A percentile compares a stretch with the other conserved stretches of the same genome.
phyloP scores from a whole-genome alignment of 75 land plant genomes.

The Cunninghamia lanceolata region DNA sequence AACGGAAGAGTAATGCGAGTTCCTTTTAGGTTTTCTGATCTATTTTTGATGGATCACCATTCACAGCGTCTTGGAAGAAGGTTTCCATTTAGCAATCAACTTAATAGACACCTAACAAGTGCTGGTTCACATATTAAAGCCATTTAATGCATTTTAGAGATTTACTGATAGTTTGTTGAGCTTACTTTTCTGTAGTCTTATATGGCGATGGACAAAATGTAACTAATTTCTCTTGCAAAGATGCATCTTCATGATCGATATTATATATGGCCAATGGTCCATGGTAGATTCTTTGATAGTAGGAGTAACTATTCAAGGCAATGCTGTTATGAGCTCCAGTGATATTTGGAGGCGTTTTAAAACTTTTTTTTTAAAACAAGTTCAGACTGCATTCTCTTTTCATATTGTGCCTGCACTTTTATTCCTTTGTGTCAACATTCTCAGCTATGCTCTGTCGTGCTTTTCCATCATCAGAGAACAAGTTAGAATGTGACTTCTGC shows the following conservation, averaged over 20 bases:
- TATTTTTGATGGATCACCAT: conserved; percentile 4
- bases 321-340: background rate
- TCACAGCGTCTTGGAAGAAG: background rate
- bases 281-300: background rate
- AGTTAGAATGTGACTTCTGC: background rate
- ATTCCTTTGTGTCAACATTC: background rate
- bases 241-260: background rate
- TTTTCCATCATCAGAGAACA: background rate
- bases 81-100: background rate
- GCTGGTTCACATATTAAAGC: background rate
- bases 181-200: background rate
- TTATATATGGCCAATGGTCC: background rate
- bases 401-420: background rate
- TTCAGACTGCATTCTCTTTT: background rate
- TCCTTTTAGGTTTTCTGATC: conserved; percentile 5
- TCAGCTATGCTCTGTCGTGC: background rate
- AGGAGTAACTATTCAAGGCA: background rate
- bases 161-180: background rate
- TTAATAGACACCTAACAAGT: background rate
- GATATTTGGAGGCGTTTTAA: background rate
- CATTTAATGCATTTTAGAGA: background rate
- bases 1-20: conserved; percentile 4
- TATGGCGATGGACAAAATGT: background rate
- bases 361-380: background rate
- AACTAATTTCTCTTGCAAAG: background rate